phyloP scores from a whole-genome alignment of 768 basidiomycete species.

The Sporobolomyces roseus region DNA sequence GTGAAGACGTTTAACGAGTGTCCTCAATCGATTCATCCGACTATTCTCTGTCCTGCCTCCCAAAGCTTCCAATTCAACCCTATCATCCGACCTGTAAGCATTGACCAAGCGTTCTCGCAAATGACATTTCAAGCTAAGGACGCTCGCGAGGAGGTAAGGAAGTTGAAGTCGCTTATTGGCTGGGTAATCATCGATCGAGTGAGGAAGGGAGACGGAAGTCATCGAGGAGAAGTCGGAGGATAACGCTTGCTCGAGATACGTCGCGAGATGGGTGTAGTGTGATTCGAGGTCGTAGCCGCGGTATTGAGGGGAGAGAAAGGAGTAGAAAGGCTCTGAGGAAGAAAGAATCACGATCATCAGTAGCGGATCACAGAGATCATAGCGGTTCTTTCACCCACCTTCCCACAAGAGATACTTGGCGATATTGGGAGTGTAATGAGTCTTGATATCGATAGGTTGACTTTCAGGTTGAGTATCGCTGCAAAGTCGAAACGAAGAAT shows the following conservation, averaged over 20 bases:
- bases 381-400: slow-evolving; percentile 21
- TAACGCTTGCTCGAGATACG: slow-evolving; percentile 40
- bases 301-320: slow-evolving; percentile 43
- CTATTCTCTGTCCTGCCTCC: slow-evolving; percentile 13
- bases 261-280: slow-evolving; percentile 37
- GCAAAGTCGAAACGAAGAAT: background rate
- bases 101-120: slow-evolving; percentile 34
- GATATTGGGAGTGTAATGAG: slow-evolving; percentile 41
- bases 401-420: slow-evolving; percentile 43
- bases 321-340: slow-evolving; percentile 43
- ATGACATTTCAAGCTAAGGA: slow-evolving; percentile 41
- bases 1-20: slow-evolving; percentile 32
- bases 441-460: slow-evolving; percentile 35
- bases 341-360: background rate
- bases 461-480: slow-evolving; percentile 42
- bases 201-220: slow-evolving; percentile 29
- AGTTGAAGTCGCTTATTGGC: slow-evolving; percentile 33
- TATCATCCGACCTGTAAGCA: slow-evolving; percentile 33
- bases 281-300: slow-evolving; percentile 41
- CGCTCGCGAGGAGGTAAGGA: slow-evolving; percentile 39
- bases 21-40: slow-evolving; percentile 32
- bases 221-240: slow-evolving; percentile 31
- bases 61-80: slow-evolving; percentile 35
- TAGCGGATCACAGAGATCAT: background rate
- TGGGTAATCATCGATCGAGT: slow-evolving; percentile 37